Evolutionary conservation across 768 basidiomycete species (phyloP).

Genomic region (Aureoboletus auriporus): DNA sequence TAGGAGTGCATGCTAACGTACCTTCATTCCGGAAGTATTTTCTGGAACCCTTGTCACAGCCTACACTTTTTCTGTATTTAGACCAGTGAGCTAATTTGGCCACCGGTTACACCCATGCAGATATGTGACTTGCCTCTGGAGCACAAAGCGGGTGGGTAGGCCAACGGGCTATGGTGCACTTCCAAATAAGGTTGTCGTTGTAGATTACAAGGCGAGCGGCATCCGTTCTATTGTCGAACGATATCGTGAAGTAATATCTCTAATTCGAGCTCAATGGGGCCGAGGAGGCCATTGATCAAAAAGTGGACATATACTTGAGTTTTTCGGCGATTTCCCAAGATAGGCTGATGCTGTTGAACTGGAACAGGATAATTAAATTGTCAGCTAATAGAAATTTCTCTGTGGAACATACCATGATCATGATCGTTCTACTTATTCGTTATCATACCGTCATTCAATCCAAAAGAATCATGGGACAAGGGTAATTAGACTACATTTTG

Average conservation of each 20-base stretch:
- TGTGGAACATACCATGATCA: conserved; percentile 5
- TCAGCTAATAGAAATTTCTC: not conserved
- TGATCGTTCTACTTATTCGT: not conserved
- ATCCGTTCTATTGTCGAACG: conserved; percentile 6
- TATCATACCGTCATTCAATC: not conserved
- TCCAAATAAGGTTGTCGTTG: not conserved
- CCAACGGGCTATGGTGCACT: not conserved
- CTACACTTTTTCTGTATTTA: not conserved
- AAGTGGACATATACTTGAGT: not conserved
- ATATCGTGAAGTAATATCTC: not conserved
- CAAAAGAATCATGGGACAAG: not conserved
- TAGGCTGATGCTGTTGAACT: not conserved
- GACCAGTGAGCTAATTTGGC: conserved; percentile 17
- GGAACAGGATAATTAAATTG: not conserved
- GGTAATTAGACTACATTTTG: not conserved
- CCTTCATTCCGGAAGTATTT: conserved; percentile 14
- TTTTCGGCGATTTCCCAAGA: conserved; percentile 9
- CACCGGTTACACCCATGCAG: conserved; percentile 4
- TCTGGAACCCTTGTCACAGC: conserved; percentile 7
- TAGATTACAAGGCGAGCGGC: conserved; percentile 2
- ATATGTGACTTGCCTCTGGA: not conserved
- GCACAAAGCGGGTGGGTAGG: not conserved
- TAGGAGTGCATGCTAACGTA: conserved; percentile 5
- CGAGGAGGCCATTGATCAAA: not conserved
- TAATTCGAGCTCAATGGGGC: not conserved